Evolutionary conservation across 306 rosid genomes (phyloP), one percentile per base, ranked within the genome.

Genomic region (Urtica urens): DNA sequence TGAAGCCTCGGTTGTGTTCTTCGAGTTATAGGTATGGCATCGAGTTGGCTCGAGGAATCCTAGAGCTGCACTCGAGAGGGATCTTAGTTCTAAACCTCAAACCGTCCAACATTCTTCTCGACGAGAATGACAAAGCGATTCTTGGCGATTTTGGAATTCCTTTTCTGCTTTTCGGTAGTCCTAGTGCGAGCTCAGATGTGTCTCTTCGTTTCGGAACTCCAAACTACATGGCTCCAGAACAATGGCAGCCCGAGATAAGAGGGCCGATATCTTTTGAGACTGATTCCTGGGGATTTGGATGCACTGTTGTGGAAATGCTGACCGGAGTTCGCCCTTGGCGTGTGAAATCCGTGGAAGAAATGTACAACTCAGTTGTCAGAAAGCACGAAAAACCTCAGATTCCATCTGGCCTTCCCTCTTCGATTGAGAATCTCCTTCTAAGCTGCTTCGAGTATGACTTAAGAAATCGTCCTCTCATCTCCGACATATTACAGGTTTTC

Each of bases 141-240:
- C 62, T 83, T 46, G 96, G 97, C 56, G 97, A 88, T 62, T 33
- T 88, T 41, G 97, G 95, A 38, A 62, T 84, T 59, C 95, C 95
- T n/a, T 70, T 50, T 55, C 76, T 88, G 22, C 64, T 88, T 56
- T 77, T 70, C 45, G 85, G 87, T 46, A 54, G 78, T 46, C 74
- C 90, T n/a, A 58, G 62, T 48, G 53, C 77, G 31, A 62, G 59
- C 72, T 56, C 82, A 21, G 82, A 76, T 58, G 52, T 72, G 62
- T 67, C 74, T 73, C 65, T 44, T 59, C 76, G 95, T 76, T 71
- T 78, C 58, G 97, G 97, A 68, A 78, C 90, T 41, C 93, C 95
- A 45, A 81, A 68, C 72, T 88, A 88, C 80, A 84, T 88, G 97
- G 95, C 95, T 47, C 95, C 97, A 25, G 97, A 88, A 61, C 95